Percentiles rank a stretch among this genome's conserved stretches.
Conservation (phyloP, 2,329 filamentous ascomycete species). For the Sclerotinia sclerotiorum region DNA sequence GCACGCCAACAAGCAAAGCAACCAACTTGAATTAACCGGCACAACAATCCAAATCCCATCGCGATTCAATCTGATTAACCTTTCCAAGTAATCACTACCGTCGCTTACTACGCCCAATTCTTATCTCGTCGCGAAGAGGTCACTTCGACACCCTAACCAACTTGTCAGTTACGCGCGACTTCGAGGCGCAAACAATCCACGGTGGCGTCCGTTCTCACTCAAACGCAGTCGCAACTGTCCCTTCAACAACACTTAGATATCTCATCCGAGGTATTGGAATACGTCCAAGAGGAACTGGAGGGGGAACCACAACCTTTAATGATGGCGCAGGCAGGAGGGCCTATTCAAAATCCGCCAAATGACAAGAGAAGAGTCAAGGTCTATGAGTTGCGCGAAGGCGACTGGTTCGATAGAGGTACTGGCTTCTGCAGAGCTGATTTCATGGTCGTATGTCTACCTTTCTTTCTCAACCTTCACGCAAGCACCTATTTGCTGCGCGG, state of each 20-base stretch:
- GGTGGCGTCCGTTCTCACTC: slow-evolving; percentile 36
- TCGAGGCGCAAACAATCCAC: slow-evolving; percentile 30
- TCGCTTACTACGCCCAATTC: background rate
- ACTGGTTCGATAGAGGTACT: slow-evolving; percentile 98
- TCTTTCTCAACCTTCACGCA: slow-evolving; percentile 15
- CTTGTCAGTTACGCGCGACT: slow-evolving; percentile 26
- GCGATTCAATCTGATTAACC: slow-evolving; percentile 21
- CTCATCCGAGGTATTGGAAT: slow-evolving; percentile 53
- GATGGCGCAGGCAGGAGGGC: slow-evolving; percentile 67
- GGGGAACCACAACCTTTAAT: slow-evolving; percentile 61
- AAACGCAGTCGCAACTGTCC: slow-evolving; percentile 48
- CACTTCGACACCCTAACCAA: slow-evolving; percentile 10
- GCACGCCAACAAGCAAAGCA: slow-evolving; percentile 19
- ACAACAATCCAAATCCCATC: slow-evolving; percentile 20
- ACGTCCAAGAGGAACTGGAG: slow-evolving; percentile 51
- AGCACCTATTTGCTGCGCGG: background rate
- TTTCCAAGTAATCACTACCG: background rate
- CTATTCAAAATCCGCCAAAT: slow-evolving; percentile 51
- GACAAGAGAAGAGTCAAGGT: slow-evolving; percentile 88
- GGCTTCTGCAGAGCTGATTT: slow-evolving; percentile 79
- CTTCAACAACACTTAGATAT: slow-evolving; percentile 61
- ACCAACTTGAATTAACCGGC: slow-evolving; percentile 7
- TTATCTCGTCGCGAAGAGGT: background rate
- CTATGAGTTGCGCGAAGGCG: slow-evolving; percentile 96
- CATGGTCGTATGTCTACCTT: slow-evolving; percentile 34